Evolutionary conservation across 257 asterid genomes (phyloP).

Genomic region (Gentiana dahurica): DNA sequence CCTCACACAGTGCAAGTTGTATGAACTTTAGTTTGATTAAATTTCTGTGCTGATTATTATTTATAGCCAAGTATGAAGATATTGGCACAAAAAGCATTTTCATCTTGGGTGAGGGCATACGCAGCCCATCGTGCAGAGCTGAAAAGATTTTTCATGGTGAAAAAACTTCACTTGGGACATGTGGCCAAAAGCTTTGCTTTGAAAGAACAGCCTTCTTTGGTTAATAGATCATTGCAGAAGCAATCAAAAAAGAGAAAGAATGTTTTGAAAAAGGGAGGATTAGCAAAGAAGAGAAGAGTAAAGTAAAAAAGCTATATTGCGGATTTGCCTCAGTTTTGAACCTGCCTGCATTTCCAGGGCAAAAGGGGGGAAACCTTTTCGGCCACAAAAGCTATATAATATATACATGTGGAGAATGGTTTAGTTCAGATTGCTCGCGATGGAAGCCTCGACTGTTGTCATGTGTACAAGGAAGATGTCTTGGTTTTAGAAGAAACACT

Average conservation of each 20-base stretch:
- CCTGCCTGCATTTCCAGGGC: no score
- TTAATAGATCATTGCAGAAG: conserved; percentile 65
- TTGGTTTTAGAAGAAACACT: no score
- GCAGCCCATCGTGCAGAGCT: conserved; percentile 96
- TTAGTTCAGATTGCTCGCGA: no score
- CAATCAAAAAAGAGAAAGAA: conserved; percentile 72
- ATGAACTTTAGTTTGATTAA: background rate
- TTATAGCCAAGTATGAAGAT: conserved; percentile 46
- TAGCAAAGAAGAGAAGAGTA: conserved; percentile 35
- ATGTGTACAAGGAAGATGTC: no score
- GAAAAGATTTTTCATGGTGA: conserved; percentile 66
- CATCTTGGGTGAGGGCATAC: conserved; percentile 87
- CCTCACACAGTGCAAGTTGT: background rate
- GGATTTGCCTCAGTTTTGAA: no score
- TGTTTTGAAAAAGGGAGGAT: conserved; percentile 35
- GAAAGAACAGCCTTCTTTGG: conserved; percentile 81
- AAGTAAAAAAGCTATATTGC: no score
- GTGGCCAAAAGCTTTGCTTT: conserved; percentile 82
- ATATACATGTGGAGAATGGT: no score
- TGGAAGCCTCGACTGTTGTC: no score
- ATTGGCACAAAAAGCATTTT: conserved; percentile 68
- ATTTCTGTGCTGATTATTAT: conserved; percentile 4
- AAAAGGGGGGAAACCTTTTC: no score
- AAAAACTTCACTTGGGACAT: conserved; percentile 92
- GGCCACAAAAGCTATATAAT: no score